Conservation (phyloP, 352 stramenopile species). For the Phytopythium kandeliae region DNA sequence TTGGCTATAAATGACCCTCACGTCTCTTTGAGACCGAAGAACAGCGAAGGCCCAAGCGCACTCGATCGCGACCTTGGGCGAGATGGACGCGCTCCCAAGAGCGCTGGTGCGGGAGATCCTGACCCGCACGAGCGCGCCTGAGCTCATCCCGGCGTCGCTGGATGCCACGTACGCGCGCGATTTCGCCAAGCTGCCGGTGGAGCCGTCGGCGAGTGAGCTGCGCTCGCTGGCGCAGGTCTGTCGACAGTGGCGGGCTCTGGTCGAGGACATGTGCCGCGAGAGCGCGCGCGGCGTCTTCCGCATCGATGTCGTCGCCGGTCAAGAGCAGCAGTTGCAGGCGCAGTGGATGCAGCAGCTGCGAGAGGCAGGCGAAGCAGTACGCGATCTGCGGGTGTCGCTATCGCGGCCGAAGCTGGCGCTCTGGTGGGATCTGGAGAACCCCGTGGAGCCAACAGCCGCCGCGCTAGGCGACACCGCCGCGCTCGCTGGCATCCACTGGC, state of each 20-base stretch:
- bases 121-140: conserved; percentile 22
- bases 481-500: conserved; percentile 7
- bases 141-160: conserved; percentile 21
- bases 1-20: too few relatives aligned
- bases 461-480: background rate
- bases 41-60: too few relatives aligned
- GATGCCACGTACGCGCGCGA: background rate
- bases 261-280: conserved; percentile 11
- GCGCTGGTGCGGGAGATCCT: conserved; percentile 31
- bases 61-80: background rate
- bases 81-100: conserved; percentile 22
- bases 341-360: conserved; percentile 12
- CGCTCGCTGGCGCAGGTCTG: conserved; percentile 25
- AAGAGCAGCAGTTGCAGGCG: conserved; percentile 20
- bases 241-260: conserved; percentile 18
- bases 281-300: conserved; percentile 15
- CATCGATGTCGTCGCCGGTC: conserved; percentile 19
- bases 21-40: too few relatives aligned
- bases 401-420: conserved; percentile 15
- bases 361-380: conserved; percentile 10
- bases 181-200: conserved; percentile 21
- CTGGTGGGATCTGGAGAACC: conserved; percentile 30
- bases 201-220: conserved; percentile 21
- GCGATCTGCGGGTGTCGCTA: conserved; percentile 26
- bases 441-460: conserved; percentile 3